Conservation (phyloP, 345 rosid genomes). For the Gossypium herbaceum region DNA sequence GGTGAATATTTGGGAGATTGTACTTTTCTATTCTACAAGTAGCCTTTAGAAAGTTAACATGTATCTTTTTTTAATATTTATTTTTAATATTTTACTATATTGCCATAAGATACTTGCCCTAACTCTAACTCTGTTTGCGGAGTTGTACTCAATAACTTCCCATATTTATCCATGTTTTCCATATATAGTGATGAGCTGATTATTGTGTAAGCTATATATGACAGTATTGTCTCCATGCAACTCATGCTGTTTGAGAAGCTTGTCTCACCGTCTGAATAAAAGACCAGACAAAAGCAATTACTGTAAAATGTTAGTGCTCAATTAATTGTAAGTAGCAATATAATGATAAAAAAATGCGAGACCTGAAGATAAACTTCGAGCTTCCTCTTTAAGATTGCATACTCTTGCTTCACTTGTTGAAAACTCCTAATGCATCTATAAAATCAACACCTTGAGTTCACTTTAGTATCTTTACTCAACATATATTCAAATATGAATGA, state of each 20-base stretch:
- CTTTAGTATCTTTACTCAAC: neutral
- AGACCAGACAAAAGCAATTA: neutral
- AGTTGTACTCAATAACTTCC: too few species aligned
- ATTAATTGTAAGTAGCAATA: neutral
- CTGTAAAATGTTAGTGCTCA: neutral
- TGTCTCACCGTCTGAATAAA: slow-evolving; percentile 8
- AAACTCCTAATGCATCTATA: slow-evolving; percentile 16
- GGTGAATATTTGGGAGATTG: too few species aligned
- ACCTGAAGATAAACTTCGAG: slow-evolving; percentile 45
- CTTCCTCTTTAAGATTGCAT: slow-evolving; percentile 34
- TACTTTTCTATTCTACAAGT: too few species aligned
- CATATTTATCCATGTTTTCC: neutral
- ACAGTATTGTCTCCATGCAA: neutral
- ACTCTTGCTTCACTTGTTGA: slow-evolving; percentile 39
- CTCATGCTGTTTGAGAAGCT: neutral
- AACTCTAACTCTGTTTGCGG: too few species aligned
- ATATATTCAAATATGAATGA: too few species aligned
- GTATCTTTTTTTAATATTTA: too few species aligned
- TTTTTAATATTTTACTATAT: too few species aligned
- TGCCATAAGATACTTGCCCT: too few species aligned
- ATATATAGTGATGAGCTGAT: neutral
- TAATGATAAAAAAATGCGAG: neutral
- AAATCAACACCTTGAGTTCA: neutral
- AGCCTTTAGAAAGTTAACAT: too few species aligned
- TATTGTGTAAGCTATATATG: neutral